A percentile compares a stretch with the other conserved stretches of the same genome.
Conservation (phyloP, 2,329 filamentous ascomycete species). For the Xylariaceae sp. region DNA sequence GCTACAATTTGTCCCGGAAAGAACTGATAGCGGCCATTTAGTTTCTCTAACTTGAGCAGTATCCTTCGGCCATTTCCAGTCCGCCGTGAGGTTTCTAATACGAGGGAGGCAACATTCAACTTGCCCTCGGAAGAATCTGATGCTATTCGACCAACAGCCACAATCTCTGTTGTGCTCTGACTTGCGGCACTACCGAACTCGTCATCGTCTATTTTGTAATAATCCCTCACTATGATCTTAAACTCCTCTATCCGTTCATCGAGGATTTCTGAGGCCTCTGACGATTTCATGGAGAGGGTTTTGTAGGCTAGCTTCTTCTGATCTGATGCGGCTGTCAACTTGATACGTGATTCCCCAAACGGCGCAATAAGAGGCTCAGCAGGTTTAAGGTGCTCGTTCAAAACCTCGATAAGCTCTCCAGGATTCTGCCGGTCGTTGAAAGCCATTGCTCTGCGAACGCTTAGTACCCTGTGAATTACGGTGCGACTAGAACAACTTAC, state of each 20-base stretch:
- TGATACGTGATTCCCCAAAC: constrained; percentile 77
- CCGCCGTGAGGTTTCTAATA: constrained; percentile 85
- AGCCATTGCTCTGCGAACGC: constrained; percentile 54
- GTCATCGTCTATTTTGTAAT: constrained; percentile 77
- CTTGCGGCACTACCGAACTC: constrained; percentile 87
- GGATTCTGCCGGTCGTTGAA: constrained; percentile 81
- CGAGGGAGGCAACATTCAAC: constrained; percentile 81
- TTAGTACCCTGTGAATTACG: constrained; percentile 18
- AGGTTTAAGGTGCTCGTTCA: constrained; percentile 76
- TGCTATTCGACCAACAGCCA: constrained; percentile 90
- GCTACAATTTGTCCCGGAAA: constrained; percentile 96
- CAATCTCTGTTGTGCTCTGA: constrained; percentile 83
- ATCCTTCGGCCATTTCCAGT: constrained; percentile 83
- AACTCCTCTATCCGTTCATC: constrained; percentile 97
- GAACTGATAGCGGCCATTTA: constrained; percentile 73
- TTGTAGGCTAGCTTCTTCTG: constrained; percentile 91
- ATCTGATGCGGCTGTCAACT: constrained; percentile 84
- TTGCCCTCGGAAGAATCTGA: constrained; percentile 87
- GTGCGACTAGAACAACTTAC: constrained; percentile 40
- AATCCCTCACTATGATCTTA: constrained; percentile 71
- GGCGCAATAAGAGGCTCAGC: constrained; percentile 74
- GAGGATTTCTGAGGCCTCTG: constrained; percentile 88
- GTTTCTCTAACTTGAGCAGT: constrained; percentile 74
- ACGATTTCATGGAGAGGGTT: constrained; percentile 92
- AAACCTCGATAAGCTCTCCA: constrained; percentile 80